phyloP scores from a whole-genome alignment of 1,284 basidiomycete genomes.

The Cutaneotrichosporon cutaneum region DNA sequence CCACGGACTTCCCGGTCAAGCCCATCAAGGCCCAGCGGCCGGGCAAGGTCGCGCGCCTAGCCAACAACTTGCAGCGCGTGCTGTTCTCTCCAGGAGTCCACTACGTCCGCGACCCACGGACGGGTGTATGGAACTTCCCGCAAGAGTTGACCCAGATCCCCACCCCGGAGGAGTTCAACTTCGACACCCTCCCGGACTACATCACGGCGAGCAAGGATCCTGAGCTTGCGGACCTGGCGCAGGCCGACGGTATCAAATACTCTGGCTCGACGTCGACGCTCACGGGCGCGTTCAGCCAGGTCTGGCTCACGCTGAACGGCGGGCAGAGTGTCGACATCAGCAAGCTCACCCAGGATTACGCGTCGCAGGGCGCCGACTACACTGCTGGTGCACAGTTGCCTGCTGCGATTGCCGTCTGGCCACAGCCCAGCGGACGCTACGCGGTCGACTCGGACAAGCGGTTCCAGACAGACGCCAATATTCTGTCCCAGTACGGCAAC shows the following conservation, averaged over 20 bases:
- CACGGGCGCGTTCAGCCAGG: slow-evolving; percentile 77
- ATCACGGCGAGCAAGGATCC: slow-evolving; percentile 75
- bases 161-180: slow-evolving; percentile 83
- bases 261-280: slow-evolving; percentile 91
- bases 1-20: slow-evolving; percentile 14
- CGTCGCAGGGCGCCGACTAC: slow-evolving; percentile 63
- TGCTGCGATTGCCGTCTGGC: slow-evolving; percentile 65
- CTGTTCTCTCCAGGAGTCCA: slow-evolving; percentile 92
- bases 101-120: slow-evolving; percentile 82
- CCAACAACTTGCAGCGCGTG: slow-evolving; percentile 76
- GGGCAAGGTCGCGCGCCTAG: slow-evolving; percentile 63
- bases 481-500: slow-evolving; percentile 81
- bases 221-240: slow-evolving; percentile 68
- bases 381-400: slow-evolving; percentile 80
- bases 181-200: slow-evolving; percentile 74
- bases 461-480: slow-evolving; percentile 60
- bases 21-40: slow-evolving; percentile 52
- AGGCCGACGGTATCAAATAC: slow-evolving; percentile 59
- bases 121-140: slow-evolving; percentile 82
- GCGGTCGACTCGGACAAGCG: slow-evolving; percentile 72
- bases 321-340: slow-evolving; percentile 64
- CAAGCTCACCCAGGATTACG: slow-evolving; percentile 62
- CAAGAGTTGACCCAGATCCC: slow-evolving; percentile 69
- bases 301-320: slow-evolving; percentile 73
- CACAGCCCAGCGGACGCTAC: slow-evolving; percentile 61